Evolutionary conservation across 2,329 filamentous ascomycete species (phyloP).

Genomic region (Fusarium pseudonygamai): DNA sequence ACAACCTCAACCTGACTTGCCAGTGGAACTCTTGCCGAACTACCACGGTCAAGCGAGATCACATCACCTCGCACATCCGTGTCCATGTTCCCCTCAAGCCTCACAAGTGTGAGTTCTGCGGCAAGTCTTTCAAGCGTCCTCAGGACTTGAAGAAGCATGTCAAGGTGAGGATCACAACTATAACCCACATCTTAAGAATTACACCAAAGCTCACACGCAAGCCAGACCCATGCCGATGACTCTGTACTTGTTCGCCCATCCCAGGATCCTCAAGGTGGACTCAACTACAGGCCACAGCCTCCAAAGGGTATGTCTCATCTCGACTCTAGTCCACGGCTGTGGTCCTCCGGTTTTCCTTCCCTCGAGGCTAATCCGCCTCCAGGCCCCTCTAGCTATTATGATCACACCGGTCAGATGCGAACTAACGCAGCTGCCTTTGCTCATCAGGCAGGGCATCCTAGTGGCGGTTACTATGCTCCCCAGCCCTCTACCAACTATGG

Average conservation of each 20-base stretch:
- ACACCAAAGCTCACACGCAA: constrained; percentile 33
- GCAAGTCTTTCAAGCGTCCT: constrained; percentile 98
- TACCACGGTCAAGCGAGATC: constrained; percentile 97
- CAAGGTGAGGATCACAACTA: constrained; percentile 65
- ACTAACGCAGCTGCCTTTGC: constrained; percentile 64
- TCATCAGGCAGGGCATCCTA: constrained; percentile 62
- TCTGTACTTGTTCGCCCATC: constrained; percentile 73
- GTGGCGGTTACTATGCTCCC: constrained; percentile 66
- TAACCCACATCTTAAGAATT: background rate
- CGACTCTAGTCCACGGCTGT: constrained; percentile 19
- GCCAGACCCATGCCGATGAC: constrained; percentile 89
- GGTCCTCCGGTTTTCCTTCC: constrained; percentile 40
- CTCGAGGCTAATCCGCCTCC: constrained; percentile 55
- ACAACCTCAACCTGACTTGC: constrained; percentile 97
- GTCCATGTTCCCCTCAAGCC: constrained; percentile 99
- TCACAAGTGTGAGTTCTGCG: constrained; percentile 98
- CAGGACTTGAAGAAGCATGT: constrained; percentile 99
- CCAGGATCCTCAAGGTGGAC: constrained; percentile 61
- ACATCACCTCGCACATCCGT: constrained; percentile 98
- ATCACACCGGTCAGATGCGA: constrained; percentile 72
- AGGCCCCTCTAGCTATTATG: constrained; percentile 69
- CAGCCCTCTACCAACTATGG: constrained; percentile 69
- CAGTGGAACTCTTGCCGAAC: constrained; percentile 97
- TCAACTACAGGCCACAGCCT: constrained; percentile 64
- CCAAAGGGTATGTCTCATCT: constrained; percentile 60